These are phyloP conservation scores for Botrytis fabae DNA, from an alignment of 2,329 filamentous ascomycete genomes.

Conservation along the genomic window DNA sequence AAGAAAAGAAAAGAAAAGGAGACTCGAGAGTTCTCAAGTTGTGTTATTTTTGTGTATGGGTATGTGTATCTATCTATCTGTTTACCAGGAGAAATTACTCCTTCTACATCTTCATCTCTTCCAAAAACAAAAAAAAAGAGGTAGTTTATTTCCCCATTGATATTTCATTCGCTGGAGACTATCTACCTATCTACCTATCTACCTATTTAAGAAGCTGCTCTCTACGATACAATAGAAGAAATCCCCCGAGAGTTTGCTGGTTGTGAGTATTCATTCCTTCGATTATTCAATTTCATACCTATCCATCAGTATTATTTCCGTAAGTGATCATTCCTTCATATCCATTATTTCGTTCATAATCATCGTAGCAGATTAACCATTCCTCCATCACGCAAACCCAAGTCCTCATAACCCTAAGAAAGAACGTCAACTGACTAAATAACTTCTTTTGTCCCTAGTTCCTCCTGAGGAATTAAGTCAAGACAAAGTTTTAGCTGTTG, in stretches of 20 bases:
- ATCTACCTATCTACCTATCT: constrained; percentile 9
- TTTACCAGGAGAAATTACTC: too few relatives aligned
- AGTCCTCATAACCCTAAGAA: background rate
- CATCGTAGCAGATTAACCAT: background rate
- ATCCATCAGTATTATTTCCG: background rate
- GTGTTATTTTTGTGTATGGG: too few relatives aligned
- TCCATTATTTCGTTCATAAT: background rate
- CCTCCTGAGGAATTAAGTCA: background rate
- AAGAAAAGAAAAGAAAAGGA: too few relatives aligned
- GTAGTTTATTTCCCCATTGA: background rate
- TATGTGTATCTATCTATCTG: too few relatives aligned
- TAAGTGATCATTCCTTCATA: background rate
- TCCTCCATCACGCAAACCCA: background rate
- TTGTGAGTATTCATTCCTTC: background rate
- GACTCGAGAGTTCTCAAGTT: too few relatives aligned
- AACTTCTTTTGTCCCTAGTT: background rate
- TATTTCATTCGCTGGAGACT: background rate
- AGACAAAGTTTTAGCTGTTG: background rate
- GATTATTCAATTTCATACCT: background rate
- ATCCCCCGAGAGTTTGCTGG: background rate
- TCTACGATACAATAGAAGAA: background rate
- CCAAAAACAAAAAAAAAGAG: background rate
- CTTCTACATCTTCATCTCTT: background rate
- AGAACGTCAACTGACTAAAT: background rate
- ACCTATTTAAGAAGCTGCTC: background rate